Evolutionary conservation across 768 basidiomycete genomes (phyloP), one percentile per base, ranked within the genome.

Genomic region (Serendipita sp.): DNA sequence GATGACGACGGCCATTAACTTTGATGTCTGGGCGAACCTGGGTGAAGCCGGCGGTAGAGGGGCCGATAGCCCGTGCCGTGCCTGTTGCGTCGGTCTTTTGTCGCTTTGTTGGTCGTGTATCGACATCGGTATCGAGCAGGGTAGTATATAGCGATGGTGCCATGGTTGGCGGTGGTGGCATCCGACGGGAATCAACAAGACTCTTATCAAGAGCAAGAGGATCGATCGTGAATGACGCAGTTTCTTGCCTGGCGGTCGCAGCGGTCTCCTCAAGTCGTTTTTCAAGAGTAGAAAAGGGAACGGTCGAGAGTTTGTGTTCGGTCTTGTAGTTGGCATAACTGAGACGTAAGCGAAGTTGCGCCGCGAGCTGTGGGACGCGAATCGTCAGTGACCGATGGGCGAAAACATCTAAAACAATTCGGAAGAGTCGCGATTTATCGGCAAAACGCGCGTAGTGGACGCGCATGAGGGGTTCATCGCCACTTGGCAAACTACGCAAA

Each of bases 261-360:
- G 45, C 11, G 18, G 11, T 11, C 10, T 54, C 53, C 30, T 54
- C 53, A 11, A 54, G 28, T 30, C 53, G 51, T 41, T 16, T 18
- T 58, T 92, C 90, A 54, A 89, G 80, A 67, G 90, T 88, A 70
- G 80, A 79, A 58, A 90, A 75, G 51, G 85, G 78, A 60, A 83
- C 76, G 64, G 84, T 81, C 8, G 85, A 77, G 64, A 88, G 75
- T 72, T 89, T 86, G 73, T 89, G 81, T 13, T 80, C 79, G 3
- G 89, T 88, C 75, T 92, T 92, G 80, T 86, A 90, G 1, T 86
- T 85, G 28, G 89, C 89, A 74, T 89, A 89, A 0, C 87, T 81
- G 63, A 92, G 81, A 68, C 89, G 85, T 69, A 89, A 80, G 67
- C 90, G 84, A 65, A 92, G 80, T 64, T 81, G 84, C 72, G 87